These are phyloP conservation scores for Amylocarpus encephaloides DNA, from an alignment of 2,329 filamentous ascomycete genomes.

Conservation along the genomic window DNA sequence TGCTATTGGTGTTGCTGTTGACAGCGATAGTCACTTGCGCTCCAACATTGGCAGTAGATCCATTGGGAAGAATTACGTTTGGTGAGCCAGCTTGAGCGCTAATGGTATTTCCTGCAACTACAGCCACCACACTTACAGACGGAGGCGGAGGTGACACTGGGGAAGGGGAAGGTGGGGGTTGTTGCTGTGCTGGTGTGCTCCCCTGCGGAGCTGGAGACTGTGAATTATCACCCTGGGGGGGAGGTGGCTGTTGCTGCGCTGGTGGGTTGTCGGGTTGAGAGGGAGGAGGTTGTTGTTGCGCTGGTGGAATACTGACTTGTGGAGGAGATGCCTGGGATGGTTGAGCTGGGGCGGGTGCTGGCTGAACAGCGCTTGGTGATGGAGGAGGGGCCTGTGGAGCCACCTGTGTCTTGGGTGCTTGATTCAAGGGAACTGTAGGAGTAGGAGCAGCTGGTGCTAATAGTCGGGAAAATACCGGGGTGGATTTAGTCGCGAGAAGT, in stretches of 20 bases:
- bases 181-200: not conserved
- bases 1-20: not conserved
- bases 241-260: not conserved
- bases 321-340: not conserved
- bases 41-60: constrained; percentile 9
- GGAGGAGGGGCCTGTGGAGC: not conserved
- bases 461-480: not conserved
- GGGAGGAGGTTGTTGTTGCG: not conserved
- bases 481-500: not conserved
- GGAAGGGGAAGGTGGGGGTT: not conserved
- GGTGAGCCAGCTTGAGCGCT: constrained; percentile 13
- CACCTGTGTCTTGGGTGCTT: constrained; percentile 11
- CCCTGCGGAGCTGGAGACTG: not conserved
- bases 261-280: not conserved
- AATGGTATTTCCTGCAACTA: constrained; percentile 9
- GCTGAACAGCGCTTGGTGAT: not conserved
- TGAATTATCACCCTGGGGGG: not conserved
- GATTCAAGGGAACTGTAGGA: constrained; percentile 15
- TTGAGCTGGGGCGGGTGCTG: not conserved
- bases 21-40: constrained; percentile 1
- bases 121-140: constrained; percentile 2
- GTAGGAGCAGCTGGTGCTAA: constrained; percentile 10
- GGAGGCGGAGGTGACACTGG: not conserved
- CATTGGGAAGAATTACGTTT: constrained; percentile 11
- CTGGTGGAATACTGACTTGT: not conserved